phyloP scores from a whole-genome alignment of 1,139 yeast species.

The Wickerhamomyces sp. region DNA sequence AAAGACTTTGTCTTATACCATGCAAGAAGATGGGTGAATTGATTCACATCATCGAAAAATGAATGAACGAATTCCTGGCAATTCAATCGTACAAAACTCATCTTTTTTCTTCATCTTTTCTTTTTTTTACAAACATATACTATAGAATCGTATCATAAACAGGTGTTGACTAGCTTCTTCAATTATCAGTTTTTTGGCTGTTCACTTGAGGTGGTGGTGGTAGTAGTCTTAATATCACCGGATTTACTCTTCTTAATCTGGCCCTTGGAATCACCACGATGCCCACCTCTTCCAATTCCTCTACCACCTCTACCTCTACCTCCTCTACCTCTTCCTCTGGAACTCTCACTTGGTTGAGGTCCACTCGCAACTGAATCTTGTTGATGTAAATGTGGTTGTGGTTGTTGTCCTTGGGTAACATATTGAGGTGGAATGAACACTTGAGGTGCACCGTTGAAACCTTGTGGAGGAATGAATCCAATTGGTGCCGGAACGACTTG shows the following conservation, averaged over 20 bases:
- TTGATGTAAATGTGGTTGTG: conserved; percentile 1
- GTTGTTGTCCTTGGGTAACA: neutral
- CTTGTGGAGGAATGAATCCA: conserved; percentile 3
- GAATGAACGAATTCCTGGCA: too few species aligned
- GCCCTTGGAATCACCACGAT: conserved; percentile 1
- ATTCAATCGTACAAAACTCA: too few species aligned
- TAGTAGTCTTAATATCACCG: too few species aligned
- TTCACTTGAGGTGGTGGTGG: too few species aligned
- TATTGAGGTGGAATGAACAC: neutral
- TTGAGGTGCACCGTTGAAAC: neutral
- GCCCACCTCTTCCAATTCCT: conserved; percentile 13
- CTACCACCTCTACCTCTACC: conserved; percentile 28
- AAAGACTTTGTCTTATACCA: conserved; percentile 31
- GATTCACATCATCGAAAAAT: too few species aligned
- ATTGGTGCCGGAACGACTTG: conserved; percentile 14
- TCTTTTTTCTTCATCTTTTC: too few species aligned
- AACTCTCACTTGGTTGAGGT: neutral
- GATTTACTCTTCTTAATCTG: too few species aligned
- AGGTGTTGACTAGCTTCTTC: too few species aligned
- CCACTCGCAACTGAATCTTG: too few species aligned
- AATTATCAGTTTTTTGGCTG: too few species aligned
- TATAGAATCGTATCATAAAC: too few species aligned
- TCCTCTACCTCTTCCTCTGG: neutral
- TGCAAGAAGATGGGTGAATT: conserved; percentile 31
- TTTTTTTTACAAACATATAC: too few species aligned